A percentile compares a stretch with the other conserved stretches of the same genome.
phyloP scores from a whole-genome alignment of 176 grass and related monocot genomes.

The Calamus simplicifolius region DNA sequence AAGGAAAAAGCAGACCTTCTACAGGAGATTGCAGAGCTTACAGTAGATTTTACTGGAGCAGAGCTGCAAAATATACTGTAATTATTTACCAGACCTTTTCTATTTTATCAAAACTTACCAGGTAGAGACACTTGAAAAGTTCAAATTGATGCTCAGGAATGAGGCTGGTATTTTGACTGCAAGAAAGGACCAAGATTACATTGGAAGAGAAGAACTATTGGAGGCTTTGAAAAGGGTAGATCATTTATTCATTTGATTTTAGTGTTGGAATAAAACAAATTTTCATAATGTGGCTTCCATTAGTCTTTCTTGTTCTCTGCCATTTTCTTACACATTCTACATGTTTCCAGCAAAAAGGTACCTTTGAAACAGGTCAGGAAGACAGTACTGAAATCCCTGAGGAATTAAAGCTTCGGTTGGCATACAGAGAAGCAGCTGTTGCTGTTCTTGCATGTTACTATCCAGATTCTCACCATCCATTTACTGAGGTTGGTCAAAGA shows the following conservation, averaged over 20 bases:
- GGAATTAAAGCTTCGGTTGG: slow-evolving; percentile 27
- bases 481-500: slow-evolving; percentile 15
- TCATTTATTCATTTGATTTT: background rate
- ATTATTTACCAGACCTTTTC: slow-evolving; percentile 5
- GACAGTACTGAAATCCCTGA: slow-evolving; percentile 30
- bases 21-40: slow-evolving; percentile 24
- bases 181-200: slow-evolving; percentile 35
- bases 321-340: background rate
- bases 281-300: background rate
- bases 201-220: slow-evolving; percentile 28
- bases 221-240: slow-evolving; percentile 25
- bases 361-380: slow-evolving; percentile 33
- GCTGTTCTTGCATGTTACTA: slow-evolving; percentile 31
- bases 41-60: slow-evolving; percentile 34
- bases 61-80: slow-evolving; percentile 35
- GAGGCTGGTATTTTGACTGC: slow-evolving; percentile 39
- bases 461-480: slow-evolving; percentile 17
- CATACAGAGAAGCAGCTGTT: slow-evolving; percentile 28
- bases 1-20: slow-evolving; percentile 24
- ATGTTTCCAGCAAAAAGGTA: slow-evolving; percentile 28
- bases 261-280: too few species aligned
- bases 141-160: slow-evolving; percentile 13
- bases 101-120: background rate
- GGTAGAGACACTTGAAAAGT: background rate
- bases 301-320: background rate